A percentile compares a stretch with the other conserved stretches of the same genome.
Conservation (phyloP, 2,329 filamentous ascomycete species). For the Scopulariopsis brevicaulis region DNA sequence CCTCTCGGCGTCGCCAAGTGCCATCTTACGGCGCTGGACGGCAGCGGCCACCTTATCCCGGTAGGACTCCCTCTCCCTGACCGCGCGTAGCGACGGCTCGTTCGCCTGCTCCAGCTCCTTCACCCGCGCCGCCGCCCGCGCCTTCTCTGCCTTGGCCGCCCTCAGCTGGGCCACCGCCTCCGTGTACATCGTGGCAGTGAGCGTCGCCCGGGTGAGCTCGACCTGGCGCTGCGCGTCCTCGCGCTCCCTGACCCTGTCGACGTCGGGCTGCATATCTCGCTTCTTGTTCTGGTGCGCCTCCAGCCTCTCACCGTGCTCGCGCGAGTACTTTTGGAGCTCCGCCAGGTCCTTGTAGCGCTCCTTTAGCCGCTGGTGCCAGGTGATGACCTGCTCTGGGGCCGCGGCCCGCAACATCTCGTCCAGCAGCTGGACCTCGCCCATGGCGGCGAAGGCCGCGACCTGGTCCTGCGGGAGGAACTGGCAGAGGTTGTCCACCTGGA, state of each 20-base stretch:
- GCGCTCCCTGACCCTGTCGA: conserved; percentile 71
- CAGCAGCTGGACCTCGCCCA: conserved; percentile 72
- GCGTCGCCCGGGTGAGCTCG: conserved; percentile 50
- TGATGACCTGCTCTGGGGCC: conserved; percentile 67
- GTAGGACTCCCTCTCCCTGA: conserved; percentile 63
- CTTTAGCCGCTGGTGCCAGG: conserved; percentile 68
- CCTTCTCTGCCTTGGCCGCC: conserved; percentile 40
- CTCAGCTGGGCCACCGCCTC: conserved; percentile 22
- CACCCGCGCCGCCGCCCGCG: conserved; percentile 43
- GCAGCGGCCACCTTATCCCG: conserved; percentile 40
- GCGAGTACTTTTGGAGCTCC: conserved; percentile 46
- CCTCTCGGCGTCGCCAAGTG: conserved; percentile 41
- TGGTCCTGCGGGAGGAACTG: conserved; percentile 95
- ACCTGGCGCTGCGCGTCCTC: conserved; percentile 55
- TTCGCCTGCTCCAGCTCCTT: conserved; percentile 43
- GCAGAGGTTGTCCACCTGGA: conserved; percentile 95
- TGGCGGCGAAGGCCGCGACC: conserved; percentile 83
- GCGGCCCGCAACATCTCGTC: conserved; percentile 81
- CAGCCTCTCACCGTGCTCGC: conserved; percentile 51
- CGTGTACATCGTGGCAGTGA: conserved; percentile 55
- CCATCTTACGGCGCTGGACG: conserved; percentile 39
- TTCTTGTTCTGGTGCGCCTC: conserved; percentile 56
- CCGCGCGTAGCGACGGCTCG: conserved; percentile 57
- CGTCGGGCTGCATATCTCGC: conserved; percentile 63
- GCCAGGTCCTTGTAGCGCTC: conserved; percentile 45